Evolutionary conservation across 768 basidiomycete genomes (phyloP).

Genomic region (Lentinus brumalis): DNA sequence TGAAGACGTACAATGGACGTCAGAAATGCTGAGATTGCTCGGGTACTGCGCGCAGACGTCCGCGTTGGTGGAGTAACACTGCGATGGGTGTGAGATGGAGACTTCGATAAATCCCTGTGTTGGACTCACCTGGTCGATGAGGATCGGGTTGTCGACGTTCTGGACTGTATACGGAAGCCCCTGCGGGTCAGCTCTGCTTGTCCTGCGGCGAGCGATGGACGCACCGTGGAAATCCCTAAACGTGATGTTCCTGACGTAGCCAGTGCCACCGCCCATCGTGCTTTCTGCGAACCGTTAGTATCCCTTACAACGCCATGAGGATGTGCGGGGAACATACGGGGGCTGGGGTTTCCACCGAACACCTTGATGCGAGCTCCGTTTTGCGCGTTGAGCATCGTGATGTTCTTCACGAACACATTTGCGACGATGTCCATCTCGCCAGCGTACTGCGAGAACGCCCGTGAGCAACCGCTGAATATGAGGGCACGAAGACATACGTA

Average conservation of each 20-base stretch:
- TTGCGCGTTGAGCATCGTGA: slow-evolving; percentile 47
- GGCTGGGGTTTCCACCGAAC: slow-evolving; percentile 46
- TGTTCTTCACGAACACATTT: slow-evolving; percentile 44
- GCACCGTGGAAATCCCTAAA: slow-evolving; percentile 33
- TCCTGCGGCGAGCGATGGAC: background rate
- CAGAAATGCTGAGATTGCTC: slow-evolving; percentile 39
- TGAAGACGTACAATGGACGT: slow-evolving; percentile 41
- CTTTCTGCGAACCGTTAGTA: slow-evolving; percentile 21
- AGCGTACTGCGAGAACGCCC: slow-evolving; percentile 31
- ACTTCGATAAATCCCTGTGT: too few species aligned
- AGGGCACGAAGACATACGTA: background rate
- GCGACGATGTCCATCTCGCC: slow-evolving; percentile 45
- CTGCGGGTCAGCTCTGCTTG: background rate
- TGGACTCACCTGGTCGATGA: slow-evolving; percentile 36
- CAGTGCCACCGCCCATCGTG: slow-evolving; percentile 45
- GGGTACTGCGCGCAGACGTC: slow-evolving; percentile 41
- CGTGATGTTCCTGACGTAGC: slow-evolving; percentile 39
- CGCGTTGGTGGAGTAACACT: slow-evolving; percentile 42
- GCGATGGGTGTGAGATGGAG: background rate
- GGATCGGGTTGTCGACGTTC: slow-evolving; percentile 46
- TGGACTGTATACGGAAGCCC: slow-evolving; percentile 21
- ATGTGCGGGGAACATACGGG: slow-evolving; percentile 25
- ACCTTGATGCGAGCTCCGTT: slow-evolving; percentile 57
- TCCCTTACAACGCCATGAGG: background rate
- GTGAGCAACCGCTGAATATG: background rate